Base-by-base conservation (phyloP, 2,329 filamentous ascomycete species). In the Aspergillus caelatus region DNA sequence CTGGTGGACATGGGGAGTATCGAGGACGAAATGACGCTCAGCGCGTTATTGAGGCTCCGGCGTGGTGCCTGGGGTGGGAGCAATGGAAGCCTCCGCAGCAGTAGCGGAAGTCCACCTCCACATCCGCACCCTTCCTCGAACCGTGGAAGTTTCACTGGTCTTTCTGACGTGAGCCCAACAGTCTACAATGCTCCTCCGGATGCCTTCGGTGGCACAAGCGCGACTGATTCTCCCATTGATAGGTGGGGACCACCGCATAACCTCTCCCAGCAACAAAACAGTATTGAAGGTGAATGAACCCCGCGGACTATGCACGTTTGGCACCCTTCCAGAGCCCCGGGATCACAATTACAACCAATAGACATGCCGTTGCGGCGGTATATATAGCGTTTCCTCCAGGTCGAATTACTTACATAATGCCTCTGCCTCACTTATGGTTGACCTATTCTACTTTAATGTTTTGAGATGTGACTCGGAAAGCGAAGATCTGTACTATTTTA, bases 61-160 rank as follows among this genome's bases (percentile, higher is more conserved):
- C 89, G 87, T 12, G 89, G 86, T 57, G 90, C 93, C 0, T 97
- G 92, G 86, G 92, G 92, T 28, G 91, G 91, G 5, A 95, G 92
- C 62, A 91, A 92, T 71, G 88, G 85, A 1, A 94, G 91, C 70
- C 78, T 93, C 7, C 83, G 83, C 58, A 91, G 86, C 67, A 77
- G 77, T 65, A 77, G 77, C 26, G 75, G 74, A 53, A 81, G 79
- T 62, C 77, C 78, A 50, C 80, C 80, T 21, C 79, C 80, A 2
- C 71, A 79, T 61, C 72, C 75, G 60, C 59, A 74, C 54, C 60
- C 74, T 26, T 63, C 72, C 14, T 74, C 77, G 19, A 73, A 77
- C 48, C 76, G 75, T 28, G 74, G 69, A 23, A 78, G 75, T 61
- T 78, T 78, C 62, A 71, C 72, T 23, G 74, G 65, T 10, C 68